phyloP scores from a whole-genome alignment of 163 green algal genomes.

The Prototheca cutis region DNA sequence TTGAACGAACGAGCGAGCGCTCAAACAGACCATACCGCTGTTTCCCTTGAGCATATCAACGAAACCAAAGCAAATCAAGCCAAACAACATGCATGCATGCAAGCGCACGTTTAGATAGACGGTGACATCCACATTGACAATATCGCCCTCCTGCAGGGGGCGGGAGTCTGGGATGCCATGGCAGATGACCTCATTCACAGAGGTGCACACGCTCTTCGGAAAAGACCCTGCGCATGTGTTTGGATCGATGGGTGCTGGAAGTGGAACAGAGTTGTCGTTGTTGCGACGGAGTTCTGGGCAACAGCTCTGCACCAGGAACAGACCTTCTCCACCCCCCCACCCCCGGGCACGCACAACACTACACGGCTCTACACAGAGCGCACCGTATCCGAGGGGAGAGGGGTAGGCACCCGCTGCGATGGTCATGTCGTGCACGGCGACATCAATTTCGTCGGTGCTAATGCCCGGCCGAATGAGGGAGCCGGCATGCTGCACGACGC shows the following conservation, averaged over 20 bases:
- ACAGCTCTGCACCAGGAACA: no score
- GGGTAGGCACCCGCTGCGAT: conserved; percentile 68
- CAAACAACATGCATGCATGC: neutral
- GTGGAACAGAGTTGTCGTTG: no score
- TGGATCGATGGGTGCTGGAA: no score
- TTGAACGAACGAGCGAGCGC: no score
- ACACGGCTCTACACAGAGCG: no score
- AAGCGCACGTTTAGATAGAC: conserved; percentile 51
- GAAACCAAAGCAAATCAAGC: no score
- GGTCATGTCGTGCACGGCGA: conserved; percentile 71
- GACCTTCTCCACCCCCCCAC: no score
- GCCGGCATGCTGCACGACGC: conserved; percentile 25
- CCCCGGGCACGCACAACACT: no score
- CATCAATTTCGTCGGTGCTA: conserved; percentile 91
- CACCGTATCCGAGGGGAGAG: conserved; percentile 33
- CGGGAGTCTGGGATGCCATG: conserved; percentile 92
- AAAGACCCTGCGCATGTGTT: conserved; percentile 64
- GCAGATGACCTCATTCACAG: conserved; percentile 97
- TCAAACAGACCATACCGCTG: no score
- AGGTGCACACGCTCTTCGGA: conserved; percentile 95
- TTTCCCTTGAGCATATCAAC: no score
- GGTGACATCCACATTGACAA: conserved; percentile 98
- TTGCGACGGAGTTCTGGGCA: no score
- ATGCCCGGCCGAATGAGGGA: conserved; percentile 62
- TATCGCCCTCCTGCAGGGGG: conserved; percentile 75